Evolutionary conservation across 2,329 filamentous ascomycete genomes (phyloP), one percentile per base, ranked within the genome.

Genomic region (Mollisia scopiformis): DNA sequence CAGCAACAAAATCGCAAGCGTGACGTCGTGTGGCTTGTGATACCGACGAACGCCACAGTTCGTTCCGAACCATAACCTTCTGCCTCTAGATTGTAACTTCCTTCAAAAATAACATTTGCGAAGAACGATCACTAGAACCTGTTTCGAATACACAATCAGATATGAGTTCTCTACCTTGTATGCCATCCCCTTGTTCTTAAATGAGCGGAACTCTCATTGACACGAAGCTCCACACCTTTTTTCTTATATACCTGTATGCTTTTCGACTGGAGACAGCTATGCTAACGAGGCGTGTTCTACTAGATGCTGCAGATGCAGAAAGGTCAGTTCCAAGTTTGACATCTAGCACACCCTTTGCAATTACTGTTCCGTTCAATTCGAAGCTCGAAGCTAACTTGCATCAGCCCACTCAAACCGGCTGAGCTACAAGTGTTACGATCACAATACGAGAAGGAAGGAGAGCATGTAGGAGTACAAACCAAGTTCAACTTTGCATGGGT

Each of bases 401-500:
- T 57, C 69, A 95, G 92, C 74, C 91, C 95, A 68, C 85, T 99
- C 65, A 96, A 95, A 79, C 87, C 92, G 59, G 90, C 92, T 54
- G 95, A 99, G 78, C 89, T 99, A 62, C 88, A 93, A 76, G 95
- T 98, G 65, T 84, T 99, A 57, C 91, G 94, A 67, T 84, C 91
- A 62, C 95, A 99, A 77, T 99, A 95, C 76, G 94, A 98, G 75
- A 97, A 97, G 75, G 95, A 99, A 79, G 95, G 94, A 69, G 92
- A 96, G 72, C 96, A 96, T 82, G 94, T 97, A 63, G 93, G 94
- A 62, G 86, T 99, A 41, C 95, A 99, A 78, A 99, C 95, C 64
- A 98, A 98, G 76, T 99, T 99, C 86, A 99, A 99, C 87, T 98
- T 94, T 77, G 94, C 95, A 74, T 99, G 95, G 95, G 93, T 96